Percentiles rank a stretch among this genome's conserved stretches.
phyloP scores from a whole-genome alignment of 257 asterid genomes.

The Solanum pinnatisectum region DNA sequence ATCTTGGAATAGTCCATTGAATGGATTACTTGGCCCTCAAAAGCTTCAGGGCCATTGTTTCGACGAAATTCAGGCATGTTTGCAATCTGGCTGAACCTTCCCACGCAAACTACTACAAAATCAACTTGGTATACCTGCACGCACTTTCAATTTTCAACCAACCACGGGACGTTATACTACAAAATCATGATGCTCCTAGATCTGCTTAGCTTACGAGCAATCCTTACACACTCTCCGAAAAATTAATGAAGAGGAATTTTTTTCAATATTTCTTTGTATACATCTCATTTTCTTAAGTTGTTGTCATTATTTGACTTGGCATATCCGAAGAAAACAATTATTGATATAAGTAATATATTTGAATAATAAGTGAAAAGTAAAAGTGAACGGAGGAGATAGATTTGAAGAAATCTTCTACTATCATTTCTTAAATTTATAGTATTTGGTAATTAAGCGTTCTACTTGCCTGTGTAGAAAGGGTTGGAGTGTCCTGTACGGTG shows the following conservation, averaged over 20 bases:
- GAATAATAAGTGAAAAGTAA: too few relatives aligned
- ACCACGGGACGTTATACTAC: too few relatives aligned
- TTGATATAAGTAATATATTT: too few relatives aligned
- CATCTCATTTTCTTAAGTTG: neutral
- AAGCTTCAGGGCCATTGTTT: slow-evolving; percentile 27
- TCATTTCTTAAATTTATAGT: too few relatives aligned
- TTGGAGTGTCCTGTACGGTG: neutral
- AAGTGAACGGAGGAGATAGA: too few relatives aligned
- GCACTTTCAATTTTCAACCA: neutral
- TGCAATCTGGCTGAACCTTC: slow-evolving; percentile 29
- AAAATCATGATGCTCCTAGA: too few relatives aligned
- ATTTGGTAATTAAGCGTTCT: neutral
- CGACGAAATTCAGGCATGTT: slow-evolving; percentile 35
- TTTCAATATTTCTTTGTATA: neutral
- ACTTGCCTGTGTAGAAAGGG: neutral
- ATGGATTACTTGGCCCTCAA: slow-evolving; percentile 30
- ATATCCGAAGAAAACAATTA: too few relatives aligned
- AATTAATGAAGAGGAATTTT: too few relatives aligned
- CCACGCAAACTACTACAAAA: slow-evolving; percentile 30
- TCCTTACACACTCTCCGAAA: too few relatives aligned
- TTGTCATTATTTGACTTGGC: too few relatives aligned
- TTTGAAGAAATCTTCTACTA: too few relatives aligned
- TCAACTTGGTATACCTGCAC: slow-evolving; percentile 28
- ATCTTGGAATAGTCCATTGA: slow-evolving; percentile 33
- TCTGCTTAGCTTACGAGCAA: too few relatives aligned